Evolutionary conservation across 805 yeast species (phyloP), one percentile per base, ranked within the genome.

Genomic region (Debaryomyces prosopidis): DNA sequence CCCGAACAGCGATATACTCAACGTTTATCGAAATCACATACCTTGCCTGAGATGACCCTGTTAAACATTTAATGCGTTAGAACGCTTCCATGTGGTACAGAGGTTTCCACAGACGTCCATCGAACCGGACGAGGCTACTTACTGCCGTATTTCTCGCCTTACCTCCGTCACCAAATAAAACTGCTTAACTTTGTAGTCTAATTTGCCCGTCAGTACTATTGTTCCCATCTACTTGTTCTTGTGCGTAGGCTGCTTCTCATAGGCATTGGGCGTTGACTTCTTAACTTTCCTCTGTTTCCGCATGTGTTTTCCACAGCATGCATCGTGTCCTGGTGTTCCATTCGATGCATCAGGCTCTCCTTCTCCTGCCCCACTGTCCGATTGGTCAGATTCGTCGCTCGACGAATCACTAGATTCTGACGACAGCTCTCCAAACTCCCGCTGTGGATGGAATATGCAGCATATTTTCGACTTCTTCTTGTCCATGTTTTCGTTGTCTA

Each of bases 401-500:
- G 60, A 52, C 26, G 54, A 55, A 36, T 54, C 48, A 4, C 60
- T 53, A 3, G 61, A 54, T 15, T 53, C 62, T 4, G 55, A 53
- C 26, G 54, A 56, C 46, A 55, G 59, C 50, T 80, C 87, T 34
- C 82, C 84, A 51, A 77, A 78, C 43, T 75, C 77, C 17, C 73
- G 69, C 42, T 87, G 83, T 45, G 97, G 94, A 72, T 91, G 86
- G 72, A 81, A 87, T 8, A 88, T 87, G 53, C 96, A 87, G 57
- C 96, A 88, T n/a, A 87, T 85, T 65, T 92, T 92, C 10, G 96
- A 81, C 61, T 89, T 90, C 71, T 94, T 94, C 69, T 81, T 88
- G 59, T 85, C 79, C 87, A 94, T 73, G 59, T 87, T 67, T 66
- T 92, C 99, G 62, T 92, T 92, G 63, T 92, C 98, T 4, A 94